phyloP scores from a whole-genome alignment of 176 grass and related monocot species.

The Carex littledalei region DNA sequence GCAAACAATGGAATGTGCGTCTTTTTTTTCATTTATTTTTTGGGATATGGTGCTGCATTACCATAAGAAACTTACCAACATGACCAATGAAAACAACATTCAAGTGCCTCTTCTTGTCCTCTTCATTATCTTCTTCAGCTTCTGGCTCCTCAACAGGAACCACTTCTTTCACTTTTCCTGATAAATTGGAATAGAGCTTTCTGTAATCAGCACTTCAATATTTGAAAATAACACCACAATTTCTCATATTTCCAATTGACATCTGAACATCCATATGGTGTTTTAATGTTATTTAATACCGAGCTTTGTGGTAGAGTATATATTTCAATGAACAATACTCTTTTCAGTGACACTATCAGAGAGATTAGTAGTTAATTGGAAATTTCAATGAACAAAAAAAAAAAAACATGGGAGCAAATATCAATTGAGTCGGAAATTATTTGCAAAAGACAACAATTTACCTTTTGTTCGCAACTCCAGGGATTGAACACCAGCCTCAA shows the following conservation, averaged over 20 bases:
- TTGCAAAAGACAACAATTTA: slow-evolving; percentile 21
- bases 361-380: background rate
- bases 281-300: background rate
- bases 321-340: background rate
- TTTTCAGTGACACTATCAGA: background rate
- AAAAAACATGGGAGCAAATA: background rate
- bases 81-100: slow-evolving; percentile 98
- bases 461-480: slow-evolving; percentile 66
- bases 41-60: background rate
- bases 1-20: background rate
- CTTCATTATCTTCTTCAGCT: slow-evolving; percentile 46
- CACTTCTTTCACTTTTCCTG: slow-evolving; percentile 35
- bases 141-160: slow-evolving; percentile 16
- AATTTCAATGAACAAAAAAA: slow-evolving; percentile 22
- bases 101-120: slow-evolving; percentile 60
- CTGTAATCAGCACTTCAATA: background rate
- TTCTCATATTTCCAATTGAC: background rate
- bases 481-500: slow-evolving; percentile 54
- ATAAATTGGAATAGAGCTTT: background rate
- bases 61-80: slow-evolving; percentile 59
- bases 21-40: background rate
- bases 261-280: background rate
- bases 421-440: background rate
- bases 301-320: background rate
- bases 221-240: background rate